Conservation (phyloP, 1,284 basidiomycete genomes). For the Ustilago sp. region DNA sequence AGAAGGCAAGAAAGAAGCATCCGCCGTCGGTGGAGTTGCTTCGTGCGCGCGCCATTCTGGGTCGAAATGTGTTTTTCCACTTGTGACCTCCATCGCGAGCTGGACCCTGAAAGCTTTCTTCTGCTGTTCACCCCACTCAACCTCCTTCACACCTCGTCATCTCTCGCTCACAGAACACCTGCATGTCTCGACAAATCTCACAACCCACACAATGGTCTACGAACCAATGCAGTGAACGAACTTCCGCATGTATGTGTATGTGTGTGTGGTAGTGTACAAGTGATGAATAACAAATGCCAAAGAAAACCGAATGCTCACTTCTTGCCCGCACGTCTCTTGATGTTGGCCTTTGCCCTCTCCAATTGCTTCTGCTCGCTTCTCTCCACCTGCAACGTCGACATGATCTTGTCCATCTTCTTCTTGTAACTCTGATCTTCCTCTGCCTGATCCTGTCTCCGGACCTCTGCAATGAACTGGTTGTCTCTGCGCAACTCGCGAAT, state of each 20-base stretch:
- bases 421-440: slow-evolving; percentile 79
- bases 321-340: slow-evolving; percentile 59
- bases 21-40: slow-evolving; percentile 3
- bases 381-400: slow-evolving; percentile 86
- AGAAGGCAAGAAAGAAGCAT: neutral
- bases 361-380: slow-evolving; percentile 93
- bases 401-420: slow-evolving; percentile 75
- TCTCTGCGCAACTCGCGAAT: slow-evolving; percentile 97
- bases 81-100: neutral
- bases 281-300: slow-evolving; percentile 3
- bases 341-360: slow-evolving; percentile 75
- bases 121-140: neutral
- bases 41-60: slow-evolving; percentile 18
- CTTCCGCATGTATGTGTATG: neutral
- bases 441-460: slow-evolving; percentile 80
- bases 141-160: neutral
- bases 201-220: neutral
- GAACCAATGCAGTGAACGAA: neutral
- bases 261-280: slow-evolving; percentile 9
- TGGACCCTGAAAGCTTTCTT: slow-evolving; percentile 14
- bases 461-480: slow-evolving; percentile 86
- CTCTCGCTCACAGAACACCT: neutral
- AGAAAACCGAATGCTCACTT: slow-evolving; percentile 17
- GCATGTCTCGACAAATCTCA: neutral
- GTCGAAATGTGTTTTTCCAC: neutral